phyloP scores from a whole-genome alignment of 1,139 yeast species.

The Suhomyces yuchorum region DNA sequence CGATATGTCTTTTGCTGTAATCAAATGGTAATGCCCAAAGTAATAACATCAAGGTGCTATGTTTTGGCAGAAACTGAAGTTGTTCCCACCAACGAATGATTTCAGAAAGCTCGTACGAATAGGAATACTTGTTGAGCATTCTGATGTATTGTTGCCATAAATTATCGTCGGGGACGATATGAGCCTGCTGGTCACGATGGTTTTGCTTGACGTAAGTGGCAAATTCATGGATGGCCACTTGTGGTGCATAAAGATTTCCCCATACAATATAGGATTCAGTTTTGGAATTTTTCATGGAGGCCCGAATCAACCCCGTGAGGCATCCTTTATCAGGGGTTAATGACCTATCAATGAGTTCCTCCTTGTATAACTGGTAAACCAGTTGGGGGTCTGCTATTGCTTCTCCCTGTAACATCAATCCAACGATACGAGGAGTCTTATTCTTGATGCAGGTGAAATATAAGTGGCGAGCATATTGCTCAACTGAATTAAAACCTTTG shows the following conservation, averaged over 20 bases:
- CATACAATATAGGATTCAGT: constrained; percentile 33
- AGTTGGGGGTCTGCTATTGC: constrained; percentile 22
- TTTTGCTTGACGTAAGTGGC: constrained; percentile 32
- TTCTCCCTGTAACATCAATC: constrained; percentile 50
- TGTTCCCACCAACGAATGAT: constrained; percentile 62
- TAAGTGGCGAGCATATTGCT: constrained; percentile 29
- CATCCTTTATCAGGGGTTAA: constrained; percentile 40
- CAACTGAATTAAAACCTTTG: constrained; percentile 17
- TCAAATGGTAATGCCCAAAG: constrained; percentile 44
- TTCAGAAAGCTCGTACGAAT: constrained; percentile 51
- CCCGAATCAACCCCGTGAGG: constrained; percentile 46
- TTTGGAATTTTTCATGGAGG: constrained; percentile 27
- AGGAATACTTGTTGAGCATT: constrained; percentile 50
- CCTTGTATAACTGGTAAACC: constrained; percentile 15
- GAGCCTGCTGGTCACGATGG: constrained; percentile 21
- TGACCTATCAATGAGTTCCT: constrained; percentile 22
- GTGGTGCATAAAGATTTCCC: constrained; percentile 58
- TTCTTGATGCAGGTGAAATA: constrained; percentile 20
- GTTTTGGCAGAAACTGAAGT: constrained; percentile 49
- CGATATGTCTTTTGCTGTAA: constrained; percentile 41
- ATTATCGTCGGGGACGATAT: constrained; percentile 46
- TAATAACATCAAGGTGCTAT: constrained; percentile 37
- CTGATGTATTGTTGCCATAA: constrained; percentile 56
- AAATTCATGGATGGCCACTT: constrained; percentile 62
- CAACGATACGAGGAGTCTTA: constrained; percentile 33